Evolutionary conservation across 75 land plant species (phyloP), one percentile per base, ranked within the genome.

Genomic region (Pseudotsuga menziesii): DNA sequence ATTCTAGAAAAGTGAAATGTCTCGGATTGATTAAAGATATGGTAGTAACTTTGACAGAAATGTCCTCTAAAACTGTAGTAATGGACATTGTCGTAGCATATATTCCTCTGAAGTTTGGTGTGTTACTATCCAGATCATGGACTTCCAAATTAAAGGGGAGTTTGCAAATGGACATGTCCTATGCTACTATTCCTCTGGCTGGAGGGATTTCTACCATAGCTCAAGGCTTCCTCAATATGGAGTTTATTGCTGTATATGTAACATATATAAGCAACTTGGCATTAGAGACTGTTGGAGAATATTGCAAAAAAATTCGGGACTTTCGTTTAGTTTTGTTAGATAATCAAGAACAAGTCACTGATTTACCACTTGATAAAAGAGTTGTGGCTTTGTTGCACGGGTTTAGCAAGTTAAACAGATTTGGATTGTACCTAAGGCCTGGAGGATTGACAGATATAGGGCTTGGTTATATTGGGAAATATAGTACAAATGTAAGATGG

Each of bases 341-440:
- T 26, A 48, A 80, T 48, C 5, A 41, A 48, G 60, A 78, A n/a
- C 26, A 80, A 26, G 35, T 78, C 6, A 26, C 55, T 41, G 87
- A 79, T 44, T 63, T 83, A 23, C 87, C 87, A 5, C 82, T 85
- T 39, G 86, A 83, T 48, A 58, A 89, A 80, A 98, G 87, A 20
- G 86, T 85, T 19, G 59, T 61, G 23, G 71, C 61, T 16, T 58
- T 85, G 57, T 72, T 85, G 41, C 78, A 61, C 39, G 85, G 82
- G 14, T 84, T 86, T 62, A 73, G 25, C 15, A 41, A 79, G 36
- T 14, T 85, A 26, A 79, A 61, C n/a, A 79, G 87, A 9, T 77
- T 85, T 41, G 82, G 78, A 27, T 73, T 85, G 3, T 85, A 85
- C 66, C 9, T 83, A 54, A 82, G 87, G 32, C 57, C 23, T 44